These are phyloP conservation scores for Pythium guiyangense DNA, from an alignment of 352 stramenopile species.

Conservation along the genomic window DNA sequence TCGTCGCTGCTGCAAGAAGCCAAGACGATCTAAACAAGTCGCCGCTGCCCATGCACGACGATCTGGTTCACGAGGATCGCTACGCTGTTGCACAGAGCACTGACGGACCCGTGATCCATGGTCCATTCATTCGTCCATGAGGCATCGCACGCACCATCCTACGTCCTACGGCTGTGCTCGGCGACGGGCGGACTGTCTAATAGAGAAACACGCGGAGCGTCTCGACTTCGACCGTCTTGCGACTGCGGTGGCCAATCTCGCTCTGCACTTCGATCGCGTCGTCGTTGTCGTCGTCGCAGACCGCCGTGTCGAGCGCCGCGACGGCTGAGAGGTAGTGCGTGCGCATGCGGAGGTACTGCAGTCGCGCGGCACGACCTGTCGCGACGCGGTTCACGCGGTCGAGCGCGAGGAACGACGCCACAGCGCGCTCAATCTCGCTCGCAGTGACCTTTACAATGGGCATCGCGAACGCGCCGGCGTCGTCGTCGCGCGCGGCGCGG, in stretches of 20 bases:
- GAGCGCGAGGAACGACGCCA: slow-evolving; percentile 38
- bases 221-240: slow-evolving; percentile 51
- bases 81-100: no score
- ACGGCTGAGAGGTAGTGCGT: slow-evolving; percentile 66
- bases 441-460: slow-evolving; percentile 43
- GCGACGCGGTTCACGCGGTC: slow-evolving; percentile 54
- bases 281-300: slow-evolving; percentile 54
- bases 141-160: no score
- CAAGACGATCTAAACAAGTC: no score
- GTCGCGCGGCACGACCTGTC: slow-evolving; percentile 40
- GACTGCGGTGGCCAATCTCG: slow-evolving; percentile 53
- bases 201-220: slow-evolving; percentile 63
- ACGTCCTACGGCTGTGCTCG: no score
- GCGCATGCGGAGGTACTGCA: slow-evolving; percentile 55
- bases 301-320: slow-evolving; percentile 51
- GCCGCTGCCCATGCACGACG: no score
- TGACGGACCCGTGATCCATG: no score
- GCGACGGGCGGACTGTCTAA: slow-evolving; percentile 6
- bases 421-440: slow-evolving; percentile 48
- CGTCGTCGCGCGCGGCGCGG: neutral
- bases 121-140: no score
- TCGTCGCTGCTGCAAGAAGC: no score
- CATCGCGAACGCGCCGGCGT: slow-evolving; percentile 26
- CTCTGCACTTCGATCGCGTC: slow-evolving; percentile 38
- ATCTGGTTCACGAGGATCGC: no score